Conservation (phyloP, 106 monocot genomes). For the Allium sativum region DNA sequence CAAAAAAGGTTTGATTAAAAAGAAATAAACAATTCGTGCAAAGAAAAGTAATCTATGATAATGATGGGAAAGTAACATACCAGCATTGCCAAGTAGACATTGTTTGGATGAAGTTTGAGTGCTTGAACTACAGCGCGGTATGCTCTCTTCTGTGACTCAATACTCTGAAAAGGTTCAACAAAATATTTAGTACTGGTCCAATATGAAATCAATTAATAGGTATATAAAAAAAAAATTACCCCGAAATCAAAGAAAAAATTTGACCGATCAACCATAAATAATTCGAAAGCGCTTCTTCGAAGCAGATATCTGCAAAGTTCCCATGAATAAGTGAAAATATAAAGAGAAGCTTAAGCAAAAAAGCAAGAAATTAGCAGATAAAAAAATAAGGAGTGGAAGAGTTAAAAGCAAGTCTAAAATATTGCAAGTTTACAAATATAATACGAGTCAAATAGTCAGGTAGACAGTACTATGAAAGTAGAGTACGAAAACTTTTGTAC, state of each 20-base stretch:
- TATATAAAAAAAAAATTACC: slow-evolving; percentile 31
- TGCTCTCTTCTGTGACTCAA: slow-evolving; percentile 73
- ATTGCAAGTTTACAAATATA: no score
- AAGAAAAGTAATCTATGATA: neutral
- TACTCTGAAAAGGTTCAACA: slow-evolving; percentile 32
- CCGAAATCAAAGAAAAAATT: slow-evolving; percentile 97
- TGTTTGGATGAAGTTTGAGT: slow-evolving; percentile 77
- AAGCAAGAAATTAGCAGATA: no score
- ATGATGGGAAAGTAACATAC: slow-evolving; percentile 17
- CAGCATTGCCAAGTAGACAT: slow-evolving; percentile 89
- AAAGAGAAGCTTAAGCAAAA: no score
- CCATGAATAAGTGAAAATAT: neutral
- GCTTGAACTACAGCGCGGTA: slow-evolving; percentile 85
- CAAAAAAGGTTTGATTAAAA: slow-evolving; percentile 2
- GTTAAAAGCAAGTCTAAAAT: no score
- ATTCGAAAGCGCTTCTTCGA: slow-evolving; percentile 87
- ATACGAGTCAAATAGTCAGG: no score
- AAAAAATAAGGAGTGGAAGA: no score
- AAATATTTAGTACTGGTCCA: no score
- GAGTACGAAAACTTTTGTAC: no score
- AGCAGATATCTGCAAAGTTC: slow-evolving; percentile 65
- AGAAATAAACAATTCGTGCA: neutral
- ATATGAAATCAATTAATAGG: neutral
- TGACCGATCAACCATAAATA: slow-evolving; percentile 89
- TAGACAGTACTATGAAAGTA: no score